phyloP scores from a whole-genome alignment of 306 rosid genomes.

The Crotalaria pallida region DNA sequence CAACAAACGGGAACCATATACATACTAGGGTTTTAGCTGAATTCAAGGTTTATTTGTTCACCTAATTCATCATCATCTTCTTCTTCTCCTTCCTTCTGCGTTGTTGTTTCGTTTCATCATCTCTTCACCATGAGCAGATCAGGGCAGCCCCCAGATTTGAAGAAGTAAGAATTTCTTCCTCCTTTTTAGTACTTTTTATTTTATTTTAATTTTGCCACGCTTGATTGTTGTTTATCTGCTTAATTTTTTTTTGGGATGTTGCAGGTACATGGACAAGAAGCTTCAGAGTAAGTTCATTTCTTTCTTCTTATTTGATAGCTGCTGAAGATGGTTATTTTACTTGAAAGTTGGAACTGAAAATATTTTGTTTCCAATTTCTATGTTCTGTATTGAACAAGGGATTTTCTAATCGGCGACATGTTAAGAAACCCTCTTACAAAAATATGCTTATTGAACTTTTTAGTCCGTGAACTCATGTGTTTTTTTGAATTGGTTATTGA shows the following conservation, averaged over 20 bases:
- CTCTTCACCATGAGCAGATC: conserved; percentile 69
- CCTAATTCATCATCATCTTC: neutral
- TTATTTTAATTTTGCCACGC: neutral
- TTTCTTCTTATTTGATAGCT: no score
- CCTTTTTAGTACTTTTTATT: neutral
- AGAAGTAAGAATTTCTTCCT: conserved; percentile 47
- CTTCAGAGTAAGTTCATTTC: conserved; percentile 67
- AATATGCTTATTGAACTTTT: no score
- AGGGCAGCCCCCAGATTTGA: conserved; percentile 93
- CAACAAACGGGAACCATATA: neutral
- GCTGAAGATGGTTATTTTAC: no score
- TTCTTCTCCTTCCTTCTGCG: neutral
- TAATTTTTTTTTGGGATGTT: neutral
- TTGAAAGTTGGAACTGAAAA: no score
- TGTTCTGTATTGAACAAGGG: no score
- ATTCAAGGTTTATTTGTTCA: neutral
- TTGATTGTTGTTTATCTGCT: neutral
- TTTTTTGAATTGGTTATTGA: no score
- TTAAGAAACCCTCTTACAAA: no score
- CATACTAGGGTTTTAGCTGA: conserved; percentile 38
- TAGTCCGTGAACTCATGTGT: no score
- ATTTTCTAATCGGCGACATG: no score
- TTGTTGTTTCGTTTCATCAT: neutral
- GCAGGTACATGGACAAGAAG: conserved; percentile 93
- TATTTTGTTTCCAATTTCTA: no score